phyloP scores from a whole-genome alignment of 78 protist species.

The Dictyostelium capitatum region DNA sequence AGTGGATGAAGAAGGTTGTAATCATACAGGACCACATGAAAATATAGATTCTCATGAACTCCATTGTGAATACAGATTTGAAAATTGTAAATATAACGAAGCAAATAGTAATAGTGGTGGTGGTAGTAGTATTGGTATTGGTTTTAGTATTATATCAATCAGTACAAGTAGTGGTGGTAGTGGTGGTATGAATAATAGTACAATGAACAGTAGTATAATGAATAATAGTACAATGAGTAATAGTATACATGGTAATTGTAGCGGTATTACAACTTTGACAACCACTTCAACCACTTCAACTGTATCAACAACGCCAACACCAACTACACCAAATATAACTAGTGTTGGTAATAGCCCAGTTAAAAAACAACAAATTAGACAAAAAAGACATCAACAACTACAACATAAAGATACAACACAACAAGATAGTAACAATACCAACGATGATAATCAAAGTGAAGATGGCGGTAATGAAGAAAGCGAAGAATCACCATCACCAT shows the following conservation, averaged over 20 bases:
- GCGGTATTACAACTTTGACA: slow-evolving; percentile 12
- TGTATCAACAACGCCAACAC: too few species aligned
- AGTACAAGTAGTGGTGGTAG: background rate
- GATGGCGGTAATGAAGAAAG: too few species aligned
- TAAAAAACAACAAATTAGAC: background rate
- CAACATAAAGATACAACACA: background rate
- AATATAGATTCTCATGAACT: background rate
- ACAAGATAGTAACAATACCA: too few species aligned
- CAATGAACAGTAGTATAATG: too few species aligned
- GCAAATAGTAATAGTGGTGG: background rate
- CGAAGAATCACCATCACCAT: too few species aligned
- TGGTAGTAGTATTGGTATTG: background rate
- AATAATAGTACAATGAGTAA: background rate
- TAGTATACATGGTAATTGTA: slow-evolving; percentile 10
- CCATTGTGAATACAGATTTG: slow-evolving; percentile 1
- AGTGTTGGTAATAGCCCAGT: background rate
- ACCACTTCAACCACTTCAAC: too few species aligned
- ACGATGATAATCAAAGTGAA: too few species aligned
- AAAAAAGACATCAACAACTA: background rate
- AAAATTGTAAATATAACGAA: slow-evolving; percentile 17
- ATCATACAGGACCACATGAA: background rate
- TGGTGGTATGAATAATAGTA: too few species aligned
- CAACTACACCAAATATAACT: too few species aligned
- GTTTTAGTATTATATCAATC: background rate
- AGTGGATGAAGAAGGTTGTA: background rate